Evolutionary conservation across 805 yeast genomes (phyloP), one percentile per base, ranked within the genome.

Genomic region (Saccharomyces mikatae): DNA sequence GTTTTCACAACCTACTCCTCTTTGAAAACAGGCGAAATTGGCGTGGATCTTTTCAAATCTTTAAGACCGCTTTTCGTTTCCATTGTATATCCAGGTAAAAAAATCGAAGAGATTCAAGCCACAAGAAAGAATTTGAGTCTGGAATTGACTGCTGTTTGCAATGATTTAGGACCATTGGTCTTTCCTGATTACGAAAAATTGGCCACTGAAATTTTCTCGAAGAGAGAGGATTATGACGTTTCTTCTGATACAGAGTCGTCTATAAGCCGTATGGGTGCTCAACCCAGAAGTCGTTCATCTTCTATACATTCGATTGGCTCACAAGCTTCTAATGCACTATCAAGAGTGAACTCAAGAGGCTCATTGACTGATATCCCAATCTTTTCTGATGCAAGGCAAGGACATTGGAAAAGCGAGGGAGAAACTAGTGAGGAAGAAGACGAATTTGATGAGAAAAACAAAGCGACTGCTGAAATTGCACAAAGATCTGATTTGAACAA

Each of bases 1-100:
- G 86, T 91, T 2, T 81, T 77, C n/a, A 81, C 89, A 14, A 87
- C 97, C 0, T 92, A 87, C 67, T 82, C 96, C 26, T 95, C 97
- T 3, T 77, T 92, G 60, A 77, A 86, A 36, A 82, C 91, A 44
- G 97, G 98, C 52, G 99, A 92, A 68, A 83, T 83, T 56, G 97
- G 98, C 21, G 76, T 87, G 80, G 97, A 91, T 69, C 75, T 87
- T 50, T 79, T 86, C 67, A 89, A 89, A 66, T 83, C 92, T 8
- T 72, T 91, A 55, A 78, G 89, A 56, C 97, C 98, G 1, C 71
- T 91, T 41, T 82, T 72, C 46, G 64, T 69, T 17, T 69, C 77
- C 3, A 62, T 72, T 22, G 67, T 74, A 46, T 74, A 73, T 28
- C 74, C 77, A n/a, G 65, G 67, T 41, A 71, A 74, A 48, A 71